Percentiles rank a stretch among this genome's conserved stretches.
Conservation (phyloP, 2,329 filamentous ascomycete genomes). For the Penicillium aurantiogriseum region DNA sequence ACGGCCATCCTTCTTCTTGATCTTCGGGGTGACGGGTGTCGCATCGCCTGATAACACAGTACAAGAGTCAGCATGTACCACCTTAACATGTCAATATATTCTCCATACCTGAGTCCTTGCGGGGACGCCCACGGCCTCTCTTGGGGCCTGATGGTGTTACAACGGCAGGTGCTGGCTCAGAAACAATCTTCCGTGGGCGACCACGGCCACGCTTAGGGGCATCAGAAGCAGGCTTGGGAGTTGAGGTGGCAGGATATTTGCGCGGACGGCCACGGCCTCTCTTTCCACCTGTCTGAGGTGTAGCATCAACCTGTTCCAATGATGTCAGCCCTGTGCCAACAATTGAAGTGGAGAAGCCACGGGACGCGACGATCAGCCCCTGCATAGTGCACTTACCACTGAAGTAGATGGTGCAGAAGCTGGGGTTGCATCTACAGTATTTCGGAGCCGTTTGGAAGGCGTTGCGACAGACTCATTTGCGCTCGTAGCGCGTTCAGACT, state of each 20-base stretch:
- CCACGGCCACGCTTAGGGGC: slow-evolving; percentile 36
- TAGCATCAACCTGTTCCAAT: slow-evolving; percentile 4
- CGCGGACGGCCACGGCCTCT: slow-evolving; percentile 37
- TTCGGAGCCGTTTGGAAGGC: slow-evolving; percentile 28
- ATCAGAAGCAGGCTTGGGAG: slow-evolving; percentile 24
- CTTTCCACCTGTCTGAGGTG: slow-evolving; percentile 30
- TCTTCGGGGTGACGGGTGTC: slow-evolving; percentile 10
- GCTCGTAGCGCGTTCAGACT: slow-evolving; percentile 23
- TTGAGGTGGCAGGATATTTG: slow-evolving; percentile 29
- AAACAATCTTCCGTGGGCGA: slow-evolving; percentile 31
- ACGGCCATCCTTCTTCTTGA: slow-evolving; percentile 25
- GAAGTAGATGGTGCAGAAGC: background rate
- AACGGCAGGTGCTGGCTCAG: slow-evolving; percentile 10
- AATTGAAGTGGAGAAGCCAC: slow-evolving; percentile 7
- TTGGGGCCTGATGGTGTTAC: slow-evolving; percentile 10
- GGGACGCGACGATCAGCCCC: slow-evolving; percentile 13
- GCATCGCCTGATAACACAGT: background rate
- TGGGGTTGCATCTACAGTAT: slow-evolving; percentile 1
- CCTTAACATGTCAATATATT: background rate
- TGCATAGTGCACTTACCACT: slow-evolving; percentile 16
- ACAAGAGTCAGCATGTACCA: background rate
- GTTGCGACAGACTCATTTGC: slow-evolving; percentile 16
- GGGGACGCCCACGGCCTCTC: slow-evolving; percentile 19
- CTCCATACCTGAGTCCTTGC: slow-evolving; percentile 11
- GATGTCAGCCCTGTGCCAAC: slow-evolving; percentile 2